Conservation (phyloP, 2,329 filamentous ascomycete species). For the Fusarium kyushuense region DNA sequence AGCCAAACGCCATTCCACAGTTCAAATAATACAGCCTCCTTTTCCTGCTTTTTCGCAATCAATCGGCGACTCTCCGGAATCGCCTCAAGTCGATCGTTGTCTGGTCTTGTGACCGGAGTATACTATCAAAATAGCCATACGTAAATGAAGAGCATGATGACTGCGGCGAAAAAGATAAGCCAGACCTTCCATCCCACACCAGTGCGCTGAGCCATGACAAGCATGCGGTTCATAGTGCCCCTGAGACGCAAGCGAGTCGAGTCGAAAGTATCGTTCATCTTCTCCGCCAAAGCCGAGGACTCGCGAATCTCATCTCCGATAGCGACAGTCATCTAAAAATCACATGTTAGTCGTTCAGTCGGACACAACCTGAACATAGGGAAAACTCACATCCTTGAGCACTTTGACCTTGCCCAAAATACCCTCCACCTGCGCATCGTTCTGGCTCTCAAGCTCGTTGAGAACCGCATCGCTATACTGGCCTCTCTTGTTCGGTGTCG, state of each 20-base stretch:
- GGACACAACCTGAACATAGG: not conserved
- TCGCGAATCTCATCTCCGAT: conserved; percentile 97
- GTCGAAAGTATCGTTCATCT: conserved; percentile 97
- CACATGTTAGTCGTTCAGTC: conserved; percentile 17
- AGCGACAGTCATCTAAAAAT: conserved; percentile 80
- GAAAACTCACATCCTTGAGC: conserved; percentile 81
- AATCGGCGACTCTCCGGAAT: not conserved
- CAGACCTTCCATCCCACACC: conserved; percentile 97
- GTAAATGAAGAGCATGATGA: conserved; percentile 87
- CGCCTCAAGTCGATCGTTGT: not conserved
- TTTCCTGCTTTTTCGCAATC: conserved; percentile 11
- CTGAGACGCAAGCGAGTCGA: conserved; percentile 81
- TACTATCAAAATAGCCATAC: conserved; percentile 85
- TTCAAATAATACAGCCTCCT: conserved; percentile 30
- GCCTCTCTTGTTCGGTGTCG: conserved; percentile 81
- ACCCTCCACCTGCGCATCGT: conserved; percentile 89
- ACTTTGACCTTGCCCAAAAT: conserved; percentile 90
- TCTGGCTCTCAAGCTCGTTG: conserved; percentile 94
- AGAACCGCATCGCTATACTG: conserved; percentile 94
- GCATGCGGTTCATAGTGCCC: conserved; percentile 97
- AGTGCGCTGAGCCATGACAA: conserved; percentile 92
- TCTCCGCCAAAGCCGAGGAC: conserved; percentile 86
- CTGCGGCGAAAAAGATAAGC: conserved; percentile 87
- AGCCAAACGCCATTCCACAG: conserved; percentile 45
- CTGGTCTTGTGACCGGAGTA: not conserved